phyloP scores from a whole-genome alignment of 139 green algal species.

The Ettlia oleoabundans region DNA sequence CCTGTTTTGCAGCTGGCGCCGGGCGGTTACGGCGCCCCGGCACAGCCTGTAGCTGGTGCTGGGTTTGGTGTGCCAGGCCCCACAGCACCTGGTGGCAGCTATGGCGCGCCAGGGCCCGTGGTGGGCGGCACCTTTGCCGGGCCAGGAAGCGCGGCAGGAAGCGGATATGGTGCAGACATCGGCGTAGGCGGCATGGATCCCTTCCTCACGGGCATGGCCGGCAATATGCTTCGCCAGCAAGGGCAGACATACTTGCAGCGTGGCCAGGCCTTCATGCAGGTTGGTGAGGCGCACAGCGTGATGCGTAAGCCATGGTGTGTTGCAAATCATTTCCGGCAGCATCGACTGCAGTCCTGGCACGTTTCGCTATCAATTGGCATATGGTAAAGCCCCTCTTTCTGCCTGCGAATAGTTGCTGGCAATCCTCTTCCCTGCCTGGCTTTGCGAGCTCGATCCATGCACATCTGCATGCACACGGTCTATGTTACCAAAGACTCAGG shows the following conservation, averaged over 20 bases:
- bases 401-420: too few species aligned
- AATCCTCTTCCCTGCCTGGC: too few species aligned
- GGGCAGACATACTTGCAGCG: slow-evolving; percentile 58
- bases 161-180: too few species aligned
- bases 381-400: too few species aligned
- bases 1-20: too few species aligned
- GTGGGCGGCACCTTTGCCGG: neutral
- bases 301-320: neutral
- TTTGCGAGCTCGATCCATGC: neutral
- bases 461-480: neutral
- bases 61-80: too few species aligned
- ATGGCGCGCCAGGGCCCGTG: neutral
- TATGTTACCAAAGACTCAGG: neutral
- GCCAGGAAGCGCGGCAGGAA: too few species aligned
- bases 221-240: slow-evolving; percentile 57
- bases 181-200: slow-evolving; percentile 27
- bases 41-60: too few species aligned
- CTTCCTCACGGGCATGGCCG: slow-evolving; percentile 52
- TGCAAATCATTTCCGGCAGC: too few species aligned
- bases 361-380: too few species aligned
- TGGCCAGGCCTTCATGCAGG: slow-evolving; percentile 56
- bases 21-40: too few species aligned
- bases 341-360: too few species aligned
- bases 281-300: neutral
- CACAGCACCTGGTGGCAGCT: neutral